These are phyloP conservation scores for Cercophora sp. DNA, from an alignment of 495 filamentous ascomycete genomes.

Conservation along the genomic window DNA sequence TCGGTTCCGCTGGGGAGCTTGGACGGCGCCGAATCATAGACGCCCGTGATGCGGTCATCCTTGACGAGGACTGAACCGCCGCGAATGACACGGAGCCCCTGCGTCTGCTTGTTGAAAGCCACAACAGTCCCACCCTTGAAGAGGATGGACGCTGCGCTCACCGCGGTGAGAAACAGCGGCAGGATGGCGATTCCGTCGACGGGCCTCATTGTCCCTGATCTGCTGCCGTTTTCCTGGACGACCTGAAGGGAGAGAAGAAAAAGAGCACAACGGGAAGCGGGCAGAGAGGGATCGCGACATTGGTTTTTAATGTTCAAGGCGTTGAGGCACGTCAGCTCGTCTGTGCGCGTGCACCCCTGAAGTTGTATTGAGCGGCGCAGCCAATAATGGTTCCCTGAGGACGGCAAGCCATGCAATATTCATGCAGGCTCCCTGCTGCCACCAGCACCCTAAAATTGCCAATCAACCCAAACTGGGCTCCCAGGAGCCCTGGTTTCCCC, in stretches of 20 bases:
- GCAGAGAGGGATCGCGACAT: not conserved
- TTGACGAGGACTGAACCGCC: constrained; percentile 12
- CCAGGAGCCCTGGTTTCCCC: no score
- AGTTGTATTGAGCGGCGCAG: constrained; percentile 2
- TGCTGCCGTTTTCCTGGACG: not conserved
- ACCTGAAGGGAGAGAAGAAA: not conserved
- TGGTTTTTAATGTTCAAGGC: not conserved
- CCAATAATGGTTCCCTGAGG: constrained; percentile 1
- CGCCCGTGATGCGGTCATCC: constrained; percentile 15
- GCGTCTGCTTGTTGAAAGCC: constrained; percentile 13
- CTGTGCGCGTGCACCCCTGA: not conserved
- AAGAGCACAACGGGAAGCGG: not conserved
- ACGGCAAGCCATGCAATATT: constrained; percentile 1
- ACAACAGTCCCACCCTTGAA: constrained; percentile 14
- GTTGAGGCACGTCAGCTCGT: not conserved
- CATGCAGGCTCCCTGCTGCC: not conserved
- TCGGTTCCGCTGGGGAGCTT: constrained; percentile 8
- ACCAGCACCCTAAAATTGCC: not conserved
- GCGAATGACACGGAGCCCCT: constrained; percentile 12
- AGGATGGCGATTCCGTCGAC: constrained; percentile 7
- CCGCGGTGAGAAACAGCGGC: constrained; percentile 11
- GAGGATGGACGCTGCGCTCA: constrained; percentile 12
- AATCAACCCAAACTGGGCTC: not conserved
- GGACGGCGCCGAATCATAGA: constrained; percentile 7
- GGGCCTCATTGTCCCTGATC: constrained; percentile 6